These are phyloP conservation scores for Eucalyptus melliodora DNA, from an alignment of 345 rosid species.

Conservation along the genomic window DNA sequence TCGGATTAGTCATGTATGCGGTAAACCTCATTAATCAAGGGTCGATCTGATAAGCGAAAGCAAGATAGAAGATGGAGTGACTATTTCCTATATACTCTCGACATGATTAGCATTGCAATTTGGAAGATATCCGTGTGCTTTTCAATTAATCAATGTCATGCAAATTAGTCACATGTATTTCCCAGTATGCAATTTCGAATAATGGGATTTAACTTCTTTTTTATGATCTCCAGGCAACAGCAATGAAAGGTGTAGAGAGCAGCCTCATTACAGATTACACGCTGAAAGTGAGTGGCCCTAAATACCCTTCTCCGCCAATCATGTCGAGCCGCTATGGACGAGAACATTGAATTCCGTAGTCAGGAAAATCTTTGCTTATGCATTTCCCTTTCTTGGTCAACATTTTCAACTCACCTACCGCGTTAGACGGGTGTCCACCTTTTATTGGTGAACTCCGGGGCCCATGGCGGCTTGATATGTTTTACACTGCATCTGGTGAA, in stretches of 20 bases:
- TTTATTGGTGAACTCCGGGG: neutral
- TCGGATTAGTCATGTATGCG: neutral
- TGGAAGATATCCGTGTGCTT: neutral
- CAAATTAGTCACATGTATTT: neutral
- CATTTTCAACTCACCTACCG: slow-evolving; percentile 8
- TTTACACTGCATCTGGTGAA: neutral
- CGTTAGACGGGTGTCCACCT: neutral
- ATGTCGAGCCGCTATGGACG: neutral
- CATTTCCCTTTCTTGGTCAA: neutral
- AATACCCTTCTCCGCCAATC: neutral
- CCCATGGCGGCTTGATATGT: neutral
- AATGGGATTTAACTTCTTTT: neutral
- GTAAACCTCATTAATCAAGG: neutral
- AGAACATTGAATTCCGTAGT: neutral
- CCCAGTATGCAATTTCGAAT: neutral
- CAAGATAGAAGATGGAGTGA: neutral
- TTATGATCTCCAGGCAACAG: slow-evolving; percentile 41
- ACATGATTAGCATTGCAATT: neutral
- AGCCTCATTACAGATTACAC: slow-evolving; percentile 86
- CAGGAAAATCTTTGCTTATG: neutral
- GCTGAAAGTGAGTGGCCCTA: slow-evolving; percentile 37
- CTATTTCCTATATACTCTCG: neutral
- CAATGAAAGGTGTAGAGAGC: slow-evolving; percentile 58
- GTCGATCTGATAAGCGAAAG: neutral
- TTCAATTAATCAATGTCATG: neutral